Conservation (phyloP, 805 yeast species). For the Yarrowia deformans region DNA sequence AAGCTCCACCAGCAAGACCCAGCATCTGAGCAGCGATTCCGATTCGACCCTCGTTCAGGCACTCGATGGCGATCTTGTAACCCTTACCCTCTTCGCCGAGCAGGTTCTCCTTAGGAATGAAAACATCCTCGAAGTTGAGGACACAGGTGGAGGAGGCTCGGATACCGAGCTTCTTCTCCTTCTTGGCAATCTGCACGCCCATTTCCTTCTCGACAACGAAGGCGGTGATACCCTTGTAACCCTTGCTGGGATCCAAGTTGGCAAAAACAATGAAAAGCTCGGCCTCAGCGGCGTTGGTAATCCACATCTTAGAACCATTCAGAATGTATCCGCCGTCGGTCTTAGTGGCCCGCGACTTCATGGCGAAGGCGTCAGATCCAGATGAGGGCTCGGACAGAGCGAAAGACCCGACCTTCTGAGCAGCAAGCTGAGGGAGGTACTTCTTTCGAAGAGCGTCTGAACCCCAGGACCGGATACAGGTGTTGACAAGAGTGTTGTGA, state of each 20-base stretch:
- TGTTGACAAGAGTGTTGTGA: slow-evolving; percentile 56
- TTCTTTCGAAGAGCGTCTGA: slow-evolving; percentile 51
- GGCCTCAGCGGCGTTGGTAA: slow-evolving; percentile 56
- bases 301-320: slow-evolving; percentile 57
- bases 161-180: slow-evolving; percentile 56
- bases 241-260: slow-evolving; percentile 53
- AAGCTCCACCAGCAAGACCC: slow-evolving; percentile 57
- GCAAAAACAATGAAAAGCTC: slow-evolving; percentile 54
- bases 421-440: slow-evolving; percentile 54
- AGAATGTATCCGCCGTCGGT: slow-evolving; percentile 54
- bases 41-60: slow-evolving; percentile 56
- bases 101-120: slow-evolving; percentile 54
- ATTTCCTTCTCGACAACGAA: slow-evolving; percentile 54
- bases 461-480: slow-evolving; percentile 53
- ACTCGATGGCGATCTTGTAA: slow-evolving; percentile 56
- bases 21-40: slow-evolving; percentile 58
- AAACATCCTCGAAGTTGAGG: slow-evolving; percentile 53
- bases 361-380: slow-evolving; percentile 57
- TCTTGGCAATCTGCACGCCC: slow-evolving; percentile 55
- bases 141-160: slow-evolving; percentile 56
- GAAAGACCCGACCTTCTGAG: slow-evolving; percentile 52
- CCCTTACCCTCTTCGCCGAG: slow-evolving; percentile 56
- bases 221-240: slow-evolving; percentile 57
- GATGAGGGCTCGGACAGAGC: slow-evolving; percentile 54
- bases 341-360: slow-evolving; percentile 52